A percentile compares a stretch with the other conserved stretches of the same genome.
Evolutionary conservation across 805 yeast species (phyloP).

Genomic region (Metschnikowia peoriensis): DNA sequence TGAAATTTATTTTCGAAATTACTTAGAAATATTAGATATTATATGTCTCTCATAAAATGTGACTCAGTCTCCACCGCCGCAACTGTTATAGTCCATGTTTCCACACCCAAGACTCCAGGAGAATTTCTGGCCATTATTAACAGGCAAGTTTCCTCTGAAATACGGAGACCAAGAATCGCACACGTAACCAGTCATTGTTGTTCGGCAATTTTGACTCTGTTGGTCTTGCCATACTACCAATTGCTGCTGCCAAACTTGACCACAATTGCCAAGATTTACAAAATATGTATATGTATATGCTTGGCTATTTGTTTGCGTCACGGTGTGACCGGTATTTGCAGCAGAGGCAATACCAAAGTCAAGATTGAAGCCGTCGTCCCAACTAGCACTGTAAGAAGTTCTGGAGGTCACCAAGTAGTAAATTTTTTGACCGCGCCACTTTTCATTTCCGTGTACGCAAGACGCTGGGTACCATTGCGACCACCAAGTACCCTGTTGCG

Average conservation of each 20-base stretch:
- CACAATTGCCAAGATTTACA: background rate
- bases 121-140: background rate
- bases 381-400: background rate
- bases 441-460: background rate
- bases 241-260: background rate
- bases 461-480: constrained; percentile 1
- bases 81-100: background rate
- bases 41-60: no score
- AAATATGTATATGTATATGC: background rate
- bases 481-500: background rate
- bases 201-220: background rate
- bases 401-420: background rate
- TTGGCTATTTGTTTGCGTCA: background rate
- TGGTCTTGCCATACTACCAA: background rate
- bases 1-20: no score
- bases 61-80: background rate
- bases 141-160: background rate
- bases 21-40: no score
- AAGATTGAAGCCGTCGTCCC: background rate
- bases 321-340: background rate
- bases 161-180: background rate
- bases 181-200: background rate
- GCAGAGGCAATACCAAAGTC: background rate
- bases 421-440: background rate
- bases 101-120: background rate